phyloP scores from a whole-genome alignment of 257 asterid species.

The Prunella vulgaris region DNA sequence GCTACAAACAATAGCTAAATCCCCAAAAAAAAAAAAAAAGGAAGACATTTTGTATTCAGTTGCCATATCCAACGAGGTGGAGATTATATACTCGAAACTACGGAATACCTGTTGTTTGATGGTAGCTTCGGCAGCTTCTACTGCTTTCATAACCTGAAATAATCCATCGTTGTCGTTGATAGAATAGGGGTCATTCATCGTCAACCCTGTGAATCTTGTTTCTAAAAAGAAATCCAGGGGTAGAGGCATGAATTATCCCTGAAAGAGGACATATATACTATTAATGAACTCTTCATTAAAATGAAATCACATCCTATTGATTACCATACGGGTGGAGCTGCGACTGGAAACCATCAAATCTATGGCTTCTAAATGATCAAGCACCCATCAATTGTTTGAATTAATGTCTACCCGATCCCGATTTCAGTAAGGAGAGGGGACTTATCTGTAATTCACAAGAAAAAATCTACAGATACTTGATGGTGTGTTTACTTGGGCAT shows the following conservation, averaged over 20 bases:
- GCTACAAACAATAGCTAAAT: background rate
- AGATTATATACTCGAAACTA: background rate
- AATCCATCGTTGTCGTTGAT: slow-evolving; percentile 57
- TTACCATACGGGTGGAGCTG: no score
- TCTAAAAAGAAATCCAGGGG: slow-evolving; percentile 22
- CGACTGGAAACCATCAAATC: no score
- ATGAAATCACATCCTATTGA: no score
- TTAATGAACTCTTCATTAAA: background rate
- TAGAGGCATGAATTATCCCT: background rate
- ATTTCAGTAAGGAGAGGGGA: no score
- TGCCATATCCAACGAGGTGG: background rate
- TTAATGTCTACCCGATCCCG: no score
- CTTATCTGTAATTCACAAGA: no score
- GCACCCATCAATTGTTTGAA: no score
- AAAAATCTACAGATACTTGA: no score
- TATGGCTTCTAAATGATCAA: no score
- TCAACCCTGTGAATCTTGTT: slow-evolving; percentile 38
- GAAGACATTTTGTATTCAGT: background rate
- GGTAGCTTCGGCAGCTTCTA: slow-evolving; percentile 92
- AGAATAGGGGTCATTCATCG: slow-evolving; percentile 44
- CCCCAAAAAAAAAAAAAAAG: background rate
- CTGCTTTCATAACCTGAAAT: slow-evolving; percentile 93
- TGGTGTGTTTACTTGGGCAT: no score
- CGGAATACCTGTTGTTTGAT: slow-evolving; percentile 77
- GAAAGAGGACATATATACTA: background rate